phyloP scores from a whole-genome alignment of 140 eudicot species.

The Oenanthe javanica region DNA sequence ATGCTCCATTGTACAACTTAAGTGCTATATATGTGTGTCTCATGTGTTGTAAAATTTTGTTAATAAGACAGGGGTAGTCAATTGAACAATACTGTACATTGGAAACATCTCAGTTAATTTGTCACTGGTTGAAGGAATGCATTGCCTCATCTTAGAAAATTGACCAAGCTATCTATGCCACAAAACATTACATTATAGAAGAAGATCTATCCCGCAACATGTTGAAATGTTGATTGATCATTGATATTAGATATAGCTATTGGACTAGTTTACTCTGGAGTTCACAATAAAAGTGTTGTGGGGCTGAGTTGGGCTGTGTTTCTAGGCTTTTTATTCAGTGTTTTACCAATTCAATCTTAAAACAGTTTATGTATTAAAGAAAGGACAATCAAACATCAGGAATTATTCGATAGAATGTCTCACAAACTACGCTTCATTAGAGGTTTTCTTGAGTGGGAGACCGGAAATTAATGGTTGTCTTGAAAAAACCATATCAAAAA shows the following conservation, averaged over 20 bases:
- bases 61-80: too few relatives aligned
- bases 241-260: background rate
- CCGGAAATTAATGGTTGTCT: background rate
- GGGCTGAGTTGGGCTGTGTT: background rate
- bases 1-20: too few relatives aligned
- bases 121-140: background rate
- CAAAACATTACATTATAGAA: background rate
- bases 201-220: background rate
- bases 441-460: background rate
- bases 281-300: background rate
- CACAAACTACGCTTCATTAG: background rate
- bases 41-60: too few relatives aligned
- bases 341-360: background rate
- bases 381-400: background rate
- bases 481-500: background rate
- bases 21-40: too few relatives aligned
- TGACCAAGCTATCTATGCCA: background rate
- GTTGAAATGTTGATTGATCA: background rate
- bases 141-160: background rate
- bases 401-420: background rate
- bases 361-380: background rate
- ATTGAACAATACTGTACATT: too few relatives aligned
- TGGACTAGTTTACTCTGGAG: background rate
- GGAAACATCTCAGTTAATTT: background rate
- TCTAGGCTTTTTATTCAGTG: background rate